Evolutionary conservation across 495 filamentous ascomycete genomes (phyloP), one percentile per base, ranked within the genome.

Genomic region (Cudoniella acicularis): DNA sequence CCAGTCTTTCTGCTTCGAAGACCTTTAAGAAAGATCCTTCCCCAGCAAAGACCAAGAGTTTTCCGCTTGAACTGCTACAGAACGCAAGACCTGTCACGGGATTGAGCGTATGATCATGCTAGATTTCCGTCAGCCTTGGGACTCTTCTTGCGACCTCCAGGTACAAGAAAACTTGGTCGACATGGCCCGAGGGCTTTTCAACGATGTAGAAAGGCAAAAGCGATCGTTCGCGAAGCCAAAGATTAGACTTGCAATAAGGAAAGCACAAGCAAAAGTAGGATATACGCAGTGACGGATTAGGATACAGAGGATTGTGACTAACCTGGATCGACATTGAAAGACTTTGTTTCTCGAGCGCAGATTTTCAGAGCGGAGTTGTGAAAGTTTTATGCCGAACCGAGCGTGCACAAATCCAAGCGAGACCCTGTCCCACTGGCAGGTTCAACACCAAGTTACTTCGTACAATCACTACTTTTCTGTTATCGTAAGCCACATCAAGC

Each of bases 21-120:
- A 88, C 66, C 49, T 82, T 83, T n/a, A 96, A 67, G 45, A 81
- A 85, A 2, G 79, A 79, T 26, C 92, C 91, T 69, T 95, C 89
- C 67, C 87, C 93, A 0, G 80, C 82, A 10, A 96, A 69, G 13
- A 96, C 65, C 22, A 77, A 75, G 23, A 74, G 56, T 59, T 68
- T 56, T 40, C 64, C 70, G 24, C 68, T 57, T 1, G 40, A 60
- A 42, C 63, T 60, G 4, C 60, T 53, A 26, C 70, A 73, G 49
- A 83, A 79, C 21, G 76, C 78, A 16, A 88, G 67, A 0, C 83
- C 83, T 18, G 84, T 87, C 53, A 88, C 75, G 23, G 85, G 84
- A 53, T 65, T 77, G 8, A 83, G 67, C n/a, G 64, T 66, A 26
- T 66, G 56, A 49, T 70, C 71, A 66, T 72, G 65, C 65, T 66